Evolutionary conservation across 2,329 filamentous ascomycete genomes (phyloP), one percentile per base, ranked within the genome.

Genomic region (Sporothrix pseudoabietina): DNA sequence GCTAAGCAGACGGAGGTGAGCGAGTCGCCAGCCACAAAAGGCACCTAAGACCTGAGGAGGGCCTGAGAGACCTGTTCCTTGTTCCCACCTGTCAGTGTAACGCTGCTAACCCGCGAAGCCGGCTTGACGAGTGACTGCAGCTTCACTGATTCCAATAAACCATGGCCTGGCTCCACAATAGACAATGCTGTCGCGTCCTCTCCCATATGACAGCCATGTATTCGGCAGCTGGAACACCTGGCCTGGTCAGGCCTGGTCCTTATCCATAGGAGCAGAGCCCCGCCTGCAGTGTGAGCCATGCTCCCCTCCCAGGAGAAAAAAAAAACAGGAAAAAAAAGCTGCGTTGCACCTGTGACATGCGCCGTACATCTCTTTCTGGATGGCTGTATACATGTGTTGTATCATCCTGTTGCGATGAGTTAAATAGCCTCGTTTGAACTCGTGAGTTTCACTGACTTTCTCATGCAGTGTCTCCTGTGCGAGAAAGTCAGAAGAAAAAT

Each of bases 71-170:
- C n/a, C 22, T 66, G 59, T 30, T 41, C n/a, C 44, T 47, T 44
- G 22, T 39, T 19, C 44, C 39, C 39, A 47, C n/a, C 39, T 30
- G 39, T 19, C 44, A 68, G 39, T 65, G 72, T 69, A 71, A 74
- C 71, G 44, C 66, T 71, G 65, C 68, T 52, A 73, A 72, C 71
- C 73, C 73, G 71, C 69, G 69, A 47, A 72, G 73, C 69, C 69
- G 72, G 74, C 47, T 47, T 74, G 74, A 55, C 74, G 73, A 76
- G 75, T 76, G 44, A 74, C 63, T 73, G 54, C 70, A 47, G 59
- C 65, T 54, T 49, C 19, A 63, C 55, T 55, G 63, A n/a, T 32
- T 70, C 73, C 63, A 74, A 72, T 69, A 55, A 49, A 19, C 19
- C 41, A 52, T 39, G 39, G n/a, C 22, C 30, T n/a, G 55, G 72